Evolutionary conservation across 2,329 filamentous ascomycete genomes (phyloP).

Genomic region (Exophiala bonariae): DNA sequence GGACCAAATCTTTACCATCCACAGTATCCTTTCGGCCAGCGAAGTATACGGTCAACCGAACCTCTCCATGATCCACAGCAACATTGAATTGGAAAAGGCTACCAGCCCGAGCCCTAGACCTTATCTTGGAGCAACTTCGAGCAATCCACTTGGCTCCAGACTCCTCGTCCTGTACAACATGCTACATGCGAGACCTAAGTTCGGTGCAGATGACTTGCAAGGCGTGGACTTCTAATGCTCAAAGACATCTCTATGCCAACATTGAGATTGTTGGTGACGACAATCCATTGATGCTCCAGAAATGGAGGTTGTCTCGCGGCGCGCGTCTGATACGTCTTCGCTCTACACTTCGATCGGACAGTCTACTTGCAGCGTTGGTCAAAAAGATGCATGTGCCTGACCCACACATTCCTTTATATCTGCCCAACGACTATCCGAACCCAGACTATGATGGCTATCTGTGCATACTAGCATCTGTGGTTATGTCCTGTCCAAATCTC

Average conservation of each 20-base stretch:
- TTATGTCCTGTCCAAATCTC: slow-evolving; percentile 60
- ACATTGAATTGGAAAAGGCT: slow-evolving; percentile 38
- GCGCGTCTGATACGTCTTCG: slow-evolving; percentile 55
- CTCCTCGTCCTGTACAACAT: slow-evolving; percentile 50
- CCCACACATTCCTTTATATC: slow-evolving; percentile 41
- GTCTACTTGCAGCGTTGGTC: slow-evolving; percentile 53
- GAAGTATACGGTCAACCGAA: background rate
- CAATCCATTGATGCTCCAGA: slow-evolving; percentile 46
- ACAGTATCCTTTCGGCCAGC: background rate
- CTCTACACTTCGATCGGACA: slow-evolving; percentile 53
- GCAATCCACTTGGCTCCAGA: slow-evolving; percentile 42
- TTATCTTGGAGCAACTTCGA: slow-evolving; percentile 53
- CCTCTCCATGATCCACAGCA: background rate
- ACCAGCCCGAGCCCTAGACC: slow-evolving; percentile 56
- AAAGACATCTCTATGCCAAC: slow-evolving; percentile 50
- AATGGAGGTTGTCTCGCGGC: slow-evolving; percentile 49
- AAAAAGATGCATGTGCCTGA: slow-evolving; percentile 55
- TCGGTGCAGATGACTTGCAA: slow-evolving; percentile 56
- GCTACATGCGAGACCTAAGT: slow-evolving; percentile 56
- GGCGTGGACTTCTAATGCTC: slow-evolving; percentile 56
- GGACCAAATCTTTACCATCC: slow-evolving; percentile 9
- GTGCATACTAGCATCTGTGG: slow-evolving; percentile 55
- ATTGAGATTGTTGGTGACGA: slow-evolving; percentile 51
- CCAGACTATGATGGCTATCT: slow-evolving; percentile 49
- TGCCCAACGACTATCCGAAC: slow-evolving; percentile 36